Conservation (phyloP, 2,329 filamentous ascomycete genomes). For the Eutypella sp. region DNA sequence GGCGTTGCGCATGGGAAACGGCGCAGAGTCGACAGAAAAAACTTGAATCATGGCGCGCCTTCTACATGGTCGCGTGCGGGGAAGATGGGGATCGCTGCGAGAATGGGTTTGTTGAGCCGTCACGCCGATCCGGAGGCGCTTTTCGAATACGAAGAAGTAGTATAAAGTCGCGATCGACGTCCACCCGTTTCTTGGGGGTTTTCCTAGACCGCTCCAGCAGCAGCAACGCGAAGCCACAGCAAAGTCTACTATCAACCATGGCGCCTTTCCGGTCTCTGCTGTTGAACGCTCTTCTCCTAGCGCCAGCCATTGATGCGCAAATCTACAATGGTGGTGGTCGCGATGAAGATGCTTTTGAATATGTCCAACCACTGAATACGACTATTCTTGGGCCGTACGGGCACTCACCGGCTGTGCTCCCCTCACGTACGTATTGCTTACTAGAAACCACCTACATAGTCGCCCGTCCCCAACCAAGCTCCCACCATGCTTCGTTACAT, state of each 20-base stretch:
- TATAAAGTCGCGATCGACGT: neutral
- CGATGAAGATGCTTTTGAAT: constrained; percentile 28
- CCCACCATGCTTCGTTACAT: neutral
- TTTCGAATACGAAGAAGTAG: neutral
- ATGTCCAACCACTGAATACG: constrained; percentile 37
- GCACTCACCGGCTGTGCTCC: constrained; percentile 31
- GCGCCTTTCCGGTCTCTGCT: constrained; percentile 29
- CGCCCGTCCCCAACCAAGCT: neutral
- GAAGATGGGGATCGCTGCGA: neutral
- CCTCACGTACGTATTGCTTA: constrained; percentile 35
- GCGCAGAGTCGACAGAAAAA: too few relatives aligned
- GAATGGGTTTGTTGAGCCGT: neutral
- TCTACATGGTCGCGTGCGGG: neutral
- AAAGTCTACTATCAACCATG: constrained; percentile 1
- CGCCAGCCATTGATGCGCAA: constrained; percentile 22
- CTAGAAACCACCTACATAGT: neutral
- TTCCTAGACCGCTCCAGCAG: neutral
- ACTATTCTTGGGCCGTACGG: constrained; percentile 36
- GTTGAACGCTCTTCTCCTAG: constrained; percentile 28
- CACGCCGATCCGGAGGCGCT: neutral
- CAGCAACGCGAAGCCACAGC: neutral
- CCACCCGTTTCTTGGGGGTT: neutral
- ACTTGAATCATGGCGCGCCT: too few relatives aligned
- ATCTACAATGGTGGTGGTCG: constrained; percentile 19
- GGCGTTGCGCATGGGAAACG: too few relatives aligned